phyloP scores from a whole-genome alignment of 1,284 basidiomycete species.

The Heliocybe sulcata region DNA sequence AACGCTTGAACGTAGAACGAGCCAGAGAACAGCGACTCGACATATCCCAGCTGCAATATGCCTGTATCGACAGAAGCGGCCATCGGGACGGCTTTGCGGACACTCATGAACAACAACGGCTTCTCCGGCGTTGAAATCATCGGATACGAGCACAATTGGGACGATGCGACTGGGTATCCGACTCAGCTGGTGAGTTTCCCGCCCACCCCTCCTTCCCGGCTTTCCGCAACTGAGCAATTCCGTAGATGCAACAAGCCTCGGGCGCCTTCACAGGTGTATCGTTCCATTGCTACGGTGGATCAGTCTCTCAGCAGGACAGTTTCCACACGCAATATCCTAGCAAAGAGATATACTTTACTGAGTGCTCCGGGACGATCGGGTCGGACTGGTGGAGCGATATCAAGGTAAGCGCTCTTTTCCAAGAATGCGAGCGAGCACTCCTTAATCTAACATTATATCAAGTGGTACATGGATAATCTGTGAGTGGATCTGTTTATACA shows the following conservation, averaged over 20 bases:
- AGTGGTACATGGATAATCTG: constrained; percentile 76
- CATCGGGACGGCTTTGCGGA: constrained; percentile 33
- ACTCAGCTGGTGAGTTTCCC: constrained; percentile 31
- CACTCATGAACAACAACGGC: constrained; percentile 36
- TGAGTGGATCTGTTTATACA: constrained; percentile 22
- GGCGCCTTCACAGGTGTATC: constrained; percentile 38
- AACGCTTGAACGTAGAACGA: neutral
- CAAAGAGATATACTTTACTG: constrained; percentile 46
- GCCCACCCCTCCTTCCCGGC: neutral
- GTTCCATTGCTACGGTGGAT: constrained; percentile 45
- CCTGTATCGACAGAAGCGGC: constrained; percentile 30
- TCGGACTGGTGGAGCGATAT: constrained; percentile 78
- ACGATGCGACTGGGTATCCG: constrained; percentile 38
- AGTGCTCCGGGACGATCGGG: constrained; percentile 40
- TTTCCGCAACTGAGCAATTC: neutral
- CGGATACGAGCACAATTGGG: constrained; percentile 24
- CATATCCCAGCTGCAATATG: constrained; percentile 36
- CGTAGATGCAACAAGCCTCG: constrained; percentile 38
- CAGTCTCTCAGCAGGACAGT: constrained; percentile 28
- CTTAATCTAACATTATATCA: constrained; percentile 9
- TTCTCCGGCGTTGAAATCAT: constrained; percentile 25
- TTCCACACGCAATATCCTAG: constrained; percentile 37
- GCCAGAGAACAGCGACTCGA: constrained; percentile 16
- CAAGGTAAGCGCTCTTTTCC: constrained; percentile 36
- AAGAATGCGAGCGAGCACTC: neutral